A percentile compares a stretch with the other conserved stretches of the same genome.
Conservation (phyloP, 192 early-diverging fungal species). For the Gaertneriomyces semiglobifer region DNA sequence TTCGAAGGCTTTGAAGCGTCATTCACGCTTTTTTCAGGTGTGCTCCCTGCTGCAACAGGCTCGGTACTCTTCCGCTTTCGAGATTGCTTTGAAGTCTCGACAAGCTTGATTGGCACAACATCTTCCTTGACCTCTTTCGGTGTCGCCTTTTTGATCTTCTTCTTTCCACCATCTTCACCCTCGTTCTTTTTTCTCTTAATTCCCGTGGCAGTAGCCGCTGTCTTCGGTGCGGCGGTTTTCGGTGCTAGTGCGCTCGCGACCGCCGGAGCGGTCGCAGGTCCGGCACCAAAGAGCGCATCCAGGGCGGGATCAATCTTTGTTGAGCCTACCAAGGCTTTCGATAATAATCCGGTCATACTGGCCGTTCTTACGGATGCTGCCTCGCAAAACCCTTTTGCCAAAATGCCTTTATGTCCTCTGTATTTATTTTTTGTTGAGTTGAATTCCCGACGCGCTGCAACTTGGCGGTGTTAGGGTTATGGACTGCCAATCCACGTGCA, state of each 20-base stretch:
- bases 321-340: constrained; percentile 14
- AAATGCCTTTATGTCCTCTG: too few species aligned
- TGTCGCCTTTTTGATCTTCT: constrained; percentile 7
- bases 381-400: too few species aligned
- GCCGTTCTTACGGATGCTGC: not conserved
- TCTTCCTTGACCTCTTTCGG: not conserved
- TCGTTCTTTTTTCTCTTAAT: constrained; percentile 5
- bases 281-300: constrained; percentile 18
- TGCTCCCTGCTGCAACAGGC: too few species aligned
- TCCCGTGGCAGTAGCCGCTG: not conserved
- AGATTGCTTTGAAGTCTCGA: too few species aligned
- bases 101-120: not conserved
- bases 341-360: constrained; percentile 11
- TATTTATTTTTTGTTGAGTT: too few species aligned
- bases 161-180: not conserved
- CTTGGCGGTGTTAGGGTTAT: too few species aligned
- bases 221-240: constrained; percentile 6
- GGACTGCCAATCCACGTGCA: too few species aligned
- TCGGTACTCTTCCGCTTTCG: too few species aligned
- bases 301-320: constrained; percentile 10
- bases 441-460: too few species aligned
- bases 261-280: not conserved
- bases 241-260: not conserved
- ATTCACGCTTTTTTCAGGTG: too few species aligned
- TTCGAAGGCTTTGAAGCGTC: too few species aligned